A percentile compares a stretch with the other conserved stretches of the same genome.
Evolutionary conservation across 331 rosid species (phyloP).

Genomic region (Quercus phellos): DNA sequence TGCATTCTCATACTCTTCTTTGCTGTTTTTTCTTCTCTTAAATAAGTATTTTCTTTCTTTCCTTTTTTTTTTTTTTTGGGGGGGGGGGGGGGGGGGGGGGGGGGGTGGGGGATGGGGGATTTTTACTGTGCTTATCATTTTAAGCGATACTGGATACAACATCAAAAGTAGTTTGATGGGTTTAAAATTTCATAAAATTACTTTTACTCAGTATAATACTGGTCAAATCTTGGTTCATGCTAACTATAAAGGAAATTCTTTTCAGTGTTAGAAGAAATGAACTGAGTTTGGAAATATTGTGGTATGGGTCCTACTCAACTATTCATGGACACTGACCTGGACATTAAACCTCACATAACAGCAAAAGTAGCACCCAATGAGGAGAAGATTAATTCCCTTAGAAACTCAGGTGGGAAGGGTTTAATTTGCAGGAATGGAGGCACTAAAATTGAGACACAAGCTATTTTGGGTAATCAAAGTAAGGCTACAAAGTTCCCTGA

Average conservation of each 20-base stretch:
- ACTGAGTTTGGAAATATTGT: conserved; percentile 12
- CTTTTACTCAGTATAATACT: background rate
- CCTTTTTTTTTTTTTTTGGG: no score
- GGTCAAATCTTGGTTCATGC: conserved; percentile 18
- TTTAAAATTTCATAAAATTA: background rate
- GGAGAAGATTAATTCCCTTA: conserved; percentile 15
- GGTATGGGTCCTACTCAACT: conserved; percentile 35
- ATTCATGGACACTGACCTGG: conserved; percentile 16
- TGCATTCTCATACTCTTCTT: background rate
- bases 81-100: no score
- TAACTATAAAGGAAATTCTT: background rate
- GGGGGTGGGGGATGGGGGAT: background rate
- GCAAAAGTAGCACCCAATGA: conserved; percentile 24
- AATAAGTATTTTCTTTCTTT: background rate
- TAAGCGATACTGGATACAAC: background rate
- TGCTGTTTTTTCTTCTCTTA: background rate
- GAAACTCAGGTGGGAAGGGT: conserved; percentile 25
- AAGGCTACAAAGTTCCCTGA: conserved; percentile 24
- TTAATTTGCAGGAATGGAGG: conserved; percentile 25
- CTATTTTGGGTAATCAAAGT: conserved; percentile 34
- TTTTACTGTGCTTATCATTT: background rate
- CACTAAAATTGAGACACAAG: conserved; percentile 37
- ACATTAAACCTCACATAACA: conserved; percentile 24
- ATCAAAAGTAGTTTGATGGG: background rate
- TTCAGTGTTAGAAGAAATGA: conserved; percentile 13